These are phyloP conservation scores for Henckelia pumila DNA, from an alignment of 257 asterid genomes.

Conservation along the genomic window DNA sequence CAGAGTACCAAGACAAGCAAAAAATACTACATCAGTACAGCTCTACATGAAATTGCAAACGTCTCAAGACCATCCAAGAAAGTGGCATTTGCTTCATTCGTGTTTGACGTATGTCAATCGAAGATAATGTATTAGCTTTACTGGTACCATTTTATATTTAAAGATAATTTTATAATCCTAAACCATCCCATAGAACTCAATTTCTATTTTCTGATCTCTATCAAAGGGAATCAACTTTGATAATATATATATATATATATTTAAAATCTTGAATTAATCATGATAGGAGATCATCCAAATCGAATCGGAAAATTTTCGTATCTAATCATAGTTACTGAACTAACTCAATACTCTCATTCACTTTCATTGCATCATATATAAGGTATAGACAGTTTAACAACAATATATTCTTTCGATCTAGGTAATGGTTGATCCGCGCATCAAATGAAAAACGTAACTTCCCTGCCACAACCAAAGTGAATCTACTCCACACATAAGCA, in stretches of 20 bases:
- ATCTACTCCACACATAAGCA: constrained; percentile 12
- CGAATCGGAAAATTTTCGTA: neutral
- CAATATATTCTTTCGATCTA: neutral
- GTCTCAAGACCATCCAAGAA: constrained; percentile 11
- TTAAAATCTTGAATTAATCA: neutral
- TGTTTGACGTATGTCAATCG: neutral
- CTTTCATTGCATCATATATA: neutral
- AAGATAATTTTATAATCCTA: neutral
- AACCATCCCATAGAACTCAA: neutral
- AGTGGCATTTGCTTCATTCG: neutral
- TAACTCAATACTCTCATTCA: constrained; percentile 3
- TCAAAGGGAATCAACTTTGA: neutral
- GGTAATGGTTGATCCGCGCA: neutral
- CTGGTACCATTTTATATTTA: neutral
- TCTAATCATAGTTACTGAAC: neutral
- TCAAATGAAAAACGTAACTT: neutral
- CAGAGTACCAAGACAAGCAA: neutral
- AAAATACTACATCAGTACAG: neutral
- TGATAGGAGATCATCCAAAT: neutral
- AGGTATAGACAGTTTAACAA: neutral
- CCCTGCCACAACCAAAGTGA: constrained; percentile 4
- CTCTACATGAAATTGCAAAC: constrained; percentile 13
- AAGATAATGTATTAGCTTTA: neutral
- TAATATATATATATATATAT: too few relatives aligned
- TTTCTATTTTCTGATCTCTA: neutral